Conservation (phyloP, 495 filamentous ascomycete species). For the Penicillium bovifimosum region DNA sequence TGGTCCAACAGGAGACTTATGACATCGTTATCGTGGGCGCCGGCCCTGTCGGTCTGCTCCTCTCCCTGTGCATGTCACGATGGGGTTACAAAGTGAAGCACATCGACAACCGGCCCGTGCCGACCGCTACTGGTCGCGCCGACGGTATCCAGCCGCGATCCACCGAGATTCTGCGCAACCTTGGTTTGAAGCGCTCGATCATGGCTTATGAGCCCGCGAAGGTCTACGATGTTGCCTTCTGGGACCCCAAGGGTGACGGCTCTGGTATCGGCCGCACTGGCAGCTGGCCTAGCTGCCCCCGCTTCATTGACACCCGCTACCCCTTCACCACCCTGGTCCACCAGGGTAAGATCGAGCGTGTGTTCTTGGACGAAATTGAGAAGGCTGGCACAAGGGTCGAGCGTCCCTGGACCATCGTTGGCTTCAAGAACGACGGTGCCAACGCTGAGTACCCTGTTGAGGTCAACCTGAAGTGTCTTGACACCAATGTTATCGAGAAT, state of each 20-base stretch:
- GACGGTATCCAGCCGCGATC: slow-evolving; percentile 73
- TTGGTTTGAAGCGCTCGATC: slow-evolving; percentile 58
- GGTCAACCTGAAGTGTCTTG: slow-evolving; percentile 69
- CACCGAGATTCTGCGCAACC: slow-evolving; percentile 61
- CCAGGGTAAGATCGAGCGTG: slow-evolving; percentile 60
- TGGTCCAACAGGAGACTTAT: slow-evolving; percentile 48
- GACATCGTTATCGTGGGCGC: slow-evolving; percentile 84
- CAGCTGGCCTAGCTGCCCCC: slow-evolving; percentile 59
- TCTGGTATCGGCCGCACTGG: slow-evolving; percentile 55
- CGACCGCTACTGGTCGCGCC: slow-evolving; percentile 62
- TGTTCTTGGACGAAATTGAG: slow-evolving; percentile 58
- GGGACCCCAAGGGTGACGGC: slow-evolving; percentile 49
- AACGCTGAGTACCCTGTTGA: slow-evolving; percentile 54
- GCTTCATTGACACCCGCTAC: slow-evolving; percentile 61
- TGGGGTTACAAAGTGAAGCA: slow-evolving; percentile 67
- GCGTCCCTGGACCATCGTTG: slow-evolving; percentile 57
- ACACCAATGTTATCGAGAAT: slow-evolving; percentile 63
- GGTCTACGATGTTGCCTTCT: slow-evolving; percentile 64
- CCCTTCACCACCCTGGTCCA: slow-evolving; percentile 62
- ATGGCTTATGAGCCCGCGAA: slow-evolving; percentile 61
- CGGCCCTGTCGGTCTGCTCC: slow-evolving; percentile 79
- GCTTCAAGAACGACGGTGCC: slow-evolving; percentile 53
- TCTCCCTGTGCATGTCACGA: slow-evolving; percentile 72
- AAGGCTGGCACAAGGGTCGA: slow-evolving; percentile 55
- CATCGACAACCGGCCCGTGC: slow-evolving; percentile 59